Conservation (phyloP, 192 early-diverging fungal species). For the Dissophora ornata region DNA sequence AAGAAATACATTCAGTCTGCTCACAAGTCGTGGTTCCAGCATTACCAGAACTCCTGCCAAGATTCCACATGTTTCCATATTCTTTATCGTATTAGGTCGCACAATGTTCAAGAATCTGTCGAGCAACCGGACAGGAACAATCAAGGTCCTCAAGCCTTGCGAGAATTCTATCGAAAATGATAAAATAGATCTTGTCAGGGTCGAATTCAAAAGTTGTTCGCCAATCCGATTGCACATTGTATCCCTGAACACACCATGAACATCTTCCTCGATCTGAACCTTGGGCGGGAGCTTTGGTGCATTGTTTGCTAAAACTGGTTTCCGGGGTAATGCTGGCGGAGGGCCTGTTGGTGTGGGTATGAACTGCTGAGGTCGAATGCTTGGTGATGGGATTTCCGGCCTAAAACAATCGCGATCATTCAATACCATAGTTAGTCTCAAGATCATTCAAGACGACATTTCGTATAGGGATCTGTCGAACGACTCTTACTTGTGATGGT, state of each 20-base stretch:
- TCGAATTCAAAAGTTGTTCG: too few relatives aligned
- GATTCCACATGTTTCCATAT: constrained; percentile 91
- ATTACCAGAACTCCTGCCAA: constrained; percentile 79
- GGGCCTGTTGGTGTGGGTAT: constrained; percentile 20
- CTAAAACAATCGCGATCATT: not conserved
- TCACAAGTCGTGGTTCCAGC: constrained; percentile 12
- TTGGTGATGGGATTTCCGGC: constrained; percentile 2
- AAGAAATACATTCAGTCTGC: too few relatives aligned
- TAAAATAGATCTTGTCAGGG: too few relatives aligned
- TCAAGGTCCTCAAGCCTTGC: constrained; percentile 73
- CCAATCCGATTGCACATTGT: too few relatives aligned
- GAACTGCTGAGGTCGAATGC: not conserved
- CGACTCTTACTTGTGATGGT: not conserved
- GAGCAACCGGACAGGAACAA: constrained; percentile 73
- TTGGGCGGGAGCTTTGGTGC: constrained; percentile 49
- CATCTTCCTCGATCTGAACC: constrained; percentile 33
- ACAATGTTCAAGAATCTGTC: constrained; percentile 81
- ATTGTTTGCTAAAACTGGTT: constrained; percentile 4
- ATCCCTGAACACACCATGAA: constrained; percentile 49
- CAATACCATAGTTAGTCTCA: too few relatives aligned
- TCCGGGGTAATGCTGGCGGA: constrained; percentile 35
- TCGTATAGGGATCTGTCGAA: not conserved
- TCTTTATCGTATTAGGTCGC: constrained; percentile 73
- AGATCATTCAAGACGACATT: too few relatives aligned
- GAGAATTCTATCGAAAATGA: constrained; percentile 55